Base-by-base conservation (phyloP, 106 monocot species). In the Acorus calamus region DNA sequence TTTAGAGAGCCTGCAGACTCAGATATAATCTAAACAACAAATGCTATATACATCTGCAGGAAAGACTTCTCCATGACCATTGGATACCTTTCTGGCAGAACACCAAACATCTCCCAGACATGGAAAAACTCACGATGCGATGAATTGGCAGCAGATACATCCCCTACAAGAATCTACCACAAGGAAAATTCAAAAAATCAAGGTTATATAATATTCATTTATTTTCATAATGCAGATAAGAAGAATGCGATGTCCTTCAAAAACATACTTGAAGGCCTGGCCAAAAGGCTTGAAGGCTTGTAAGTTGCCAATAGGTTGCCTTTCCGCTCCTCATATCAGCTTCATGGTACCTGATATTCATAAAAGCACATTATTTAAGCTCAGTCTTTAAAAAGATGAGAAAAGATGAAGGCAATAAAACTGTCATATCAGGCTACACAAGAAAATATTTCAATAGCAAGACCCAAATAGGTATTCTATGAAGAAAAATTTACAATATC, bases 241-340 rank as follows among this genome's bases (percentile, higher is more conserved):
- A 28, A 28, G 28, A 28, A 4, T n/a, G 4, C 4, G 9, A 47
- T 46, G n/a, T 3, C 46, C n/a, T 61, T 28, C 28, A 73, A 13
- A 11, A 56, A 45, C 60, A 47, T 69, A 93, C 93, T 83, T 93
- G 93, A 66, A 93, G 85, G 57, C 93, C 93, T 64, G 93, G 93
- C 93, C 93, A 93, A 68, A 93, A 93, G 48, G 93, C 93, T 64
- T 93, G 93, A 69, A 93, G 93, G 60, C 93, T 93, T 52, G 93
- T 93, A 12, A 93, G 83, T 59, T 93, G 93, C 93, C 93, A 93
- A 69, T 93, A 83, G 51, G 93, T 93, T 65, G 93, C 80, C 74
- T 79, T 83, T 63, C 93, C 93, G 12, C 73, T 82, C 65, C 88
- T 78, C 85, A 93, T 93, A 78, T 93, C 93, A 79, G 85, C 88